Base-by-base conservation (phyloP, 2,329 filamentous ascomycete genomes). In the Talaromyces pinophilus region DNA sequence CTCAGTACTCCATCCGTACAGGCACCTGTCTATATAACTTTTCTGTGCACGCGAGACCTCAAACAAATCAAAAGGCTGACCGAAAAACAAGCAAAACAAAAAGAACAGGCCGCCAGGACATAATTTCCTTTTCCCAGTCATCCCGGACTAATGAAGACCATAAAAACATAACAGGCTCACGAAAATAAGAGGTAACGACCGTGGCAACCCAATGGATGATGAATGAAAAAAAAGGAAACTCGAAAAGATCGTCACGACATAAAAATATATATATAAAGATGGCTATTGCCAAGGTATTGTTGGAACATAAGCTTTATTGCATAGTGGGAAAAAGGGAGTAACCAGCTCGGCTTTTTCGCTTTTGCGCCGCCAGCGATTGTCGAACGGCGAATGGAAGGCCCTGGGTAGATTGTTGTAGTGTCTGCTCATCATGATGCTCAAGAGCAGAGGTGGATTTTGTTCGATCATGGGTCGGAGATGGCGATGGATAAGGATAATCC, bases 321-420 rank as follows among this genome's bases (percentile, higher is more conserved):
- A 70, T 67, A 44, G 73, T 71, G 10, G 78, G 78, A 68, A 80
- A 80, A 54, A 81, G 75, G 48, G 81, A 82, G 70, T 82, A 82
- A 42, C 80, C 82, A n/a, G 79, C 73, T 50, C 80, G 74, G 65
- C 70, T 72, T 70, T 78, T 80, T 68, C 72, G 71, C 40, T 72
- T 73, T 65, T 73, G 77, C 19, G 65, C 68, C 25, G 69, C 50
- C 55, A 74, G 65, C 7, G 71, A 70, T 50, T 69, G 66, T 63
- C 71, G 69, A 35, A 63, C 60, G n/a, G 72, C 69, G 3, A 71
- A 66, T 19, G 69, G 68, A 22, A 68, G 66, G 8, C 52, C 69
- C 28, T 63, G 60, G 25, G 54, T 11, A 11, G 60, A 46, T 46
- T 67, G 64, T 40, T 66, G 64, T 3, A 63, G 22, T 42, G 22